Evolutionary conservation across 345 rosid species (phyloP), one percentile per base, ranked within the genome.

Genomic region (Lumnitzera racemosa): DNA sequence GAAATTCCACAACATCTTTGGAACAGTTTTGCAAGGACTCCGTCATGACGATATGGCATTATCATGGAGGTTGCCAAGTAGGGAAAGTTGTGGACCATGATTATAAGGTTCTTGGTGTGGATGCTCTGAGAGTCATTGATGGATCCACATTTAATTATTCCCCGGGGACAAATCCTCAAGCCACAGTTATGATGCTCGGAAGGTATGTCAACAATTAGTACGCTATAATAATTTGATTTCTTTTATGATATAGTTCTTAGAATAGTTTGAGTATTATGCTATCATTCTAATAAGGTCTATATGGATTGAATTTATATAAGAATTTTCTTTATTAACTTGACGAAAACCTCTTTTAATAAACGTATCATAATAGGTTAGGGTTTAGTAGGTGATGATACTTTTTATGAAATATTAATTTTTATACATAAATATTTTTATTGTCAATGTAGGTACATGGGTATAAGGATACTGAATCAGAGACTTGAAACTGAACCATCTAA

Each of bases 111-210:
- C 23, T 79, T 59, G 91, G 96, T 12, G 79, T 89, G 25, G 76
- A 95, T 65, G 56, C 66, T 1, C 62, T 68, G 10, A 23, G 72
- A 60, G 85, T 92, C 55, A 73, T 89, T 58, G 96, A 92, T 58
- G 89, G 94, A 16, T 92, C 98, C 16, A 92, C 96, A 2, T 81
- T 89, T 67, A 68, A 76, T 59, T 60, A 63, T 57, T 82, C 89
- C 15, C 96, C 98, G 4, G 96, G 96, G 53, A 92, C 98, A 41
- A 92, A 89, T 63, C 98, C 96, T 66, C 96, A 89, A 63, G 98
- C 98, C 67, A 92, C 98, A 15, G 83, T 89, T 65, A 89, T 92
- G 98, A 92, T 92, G 96, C 94, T 92, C 49, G 96, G 98, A 75
- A 89, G 98, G 96, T 91, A 66, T 14, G 10, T 15, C 51, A 1